A percentile compares a stretch with the other conserved stretches of the same genome.
Conservation (phyloP, 2,329 filamentous ascomycete genomes). For the Helicocarpus griseus region DNA sequence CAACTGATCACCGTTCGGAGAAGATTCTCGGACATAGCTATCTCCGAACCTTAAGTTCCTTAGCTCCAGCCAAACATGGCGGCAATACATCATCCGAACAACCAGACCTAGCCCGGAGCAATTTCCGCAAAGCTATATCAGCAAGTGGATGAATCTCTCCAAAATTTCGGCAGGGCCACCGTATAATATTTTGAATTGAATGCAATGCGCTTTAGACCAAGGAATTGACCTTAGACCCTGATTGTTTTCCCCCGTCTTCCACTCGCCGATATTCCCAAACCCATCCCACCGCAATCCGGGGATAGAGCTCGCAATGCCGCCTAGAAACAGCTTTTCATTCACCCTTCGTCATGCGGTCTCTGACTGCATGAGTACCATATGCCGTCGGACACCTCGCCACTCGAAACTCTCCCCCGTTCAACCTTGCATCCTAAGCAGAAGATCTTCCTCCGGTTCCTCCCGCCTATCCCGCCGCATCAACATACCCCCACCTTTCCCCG, state of each 20-base stretch:
- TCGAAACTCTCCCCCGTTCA: background rate
- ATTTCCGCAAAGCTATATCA: background rate
- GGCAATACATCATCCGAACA: too few species aligned
- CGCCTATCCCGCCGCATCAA: conserved; percentile 18
- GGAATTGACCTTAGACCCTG: background rate
- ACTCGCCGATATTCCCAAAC: background rate
- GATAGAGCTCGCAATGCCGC: background rate
- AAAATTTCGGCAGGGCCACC: too few species aligned
- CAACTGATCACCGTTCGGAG: too few species aligned
- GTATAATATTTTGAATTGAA: too few species aligned
- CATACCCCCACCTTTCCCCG: conserved; percentile 36
- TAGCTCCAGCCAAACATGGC: too few species aligned
- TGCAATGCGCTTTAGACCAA: background rate
- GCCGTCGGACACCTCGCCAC: background rate
- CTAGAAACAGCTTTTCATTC: background rate
- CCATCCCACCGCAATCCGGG: too few species aligned
- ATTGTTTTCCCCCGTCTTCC: too few species aligned
- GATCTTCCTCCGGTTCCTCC: conserved; percentile 12
- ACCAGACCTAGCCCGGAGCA: too few species aligned
- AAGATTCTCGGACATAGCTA: too few species aligned
- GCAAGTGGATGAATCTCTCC: too few species aligned
- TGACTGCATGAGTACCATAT: background rate
- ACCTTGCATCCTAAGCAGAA: too few species aligned
- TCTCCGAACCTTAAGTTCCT: too few species aligned
- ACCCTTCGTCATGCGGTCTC: background rate